Percentiles rank a stretch among this genome's conserved stretches.
Evolutionary conservation across 1,284 basidiomycete genomes (phyloP).

Genomic region (Leccinum huronense): DNA sequence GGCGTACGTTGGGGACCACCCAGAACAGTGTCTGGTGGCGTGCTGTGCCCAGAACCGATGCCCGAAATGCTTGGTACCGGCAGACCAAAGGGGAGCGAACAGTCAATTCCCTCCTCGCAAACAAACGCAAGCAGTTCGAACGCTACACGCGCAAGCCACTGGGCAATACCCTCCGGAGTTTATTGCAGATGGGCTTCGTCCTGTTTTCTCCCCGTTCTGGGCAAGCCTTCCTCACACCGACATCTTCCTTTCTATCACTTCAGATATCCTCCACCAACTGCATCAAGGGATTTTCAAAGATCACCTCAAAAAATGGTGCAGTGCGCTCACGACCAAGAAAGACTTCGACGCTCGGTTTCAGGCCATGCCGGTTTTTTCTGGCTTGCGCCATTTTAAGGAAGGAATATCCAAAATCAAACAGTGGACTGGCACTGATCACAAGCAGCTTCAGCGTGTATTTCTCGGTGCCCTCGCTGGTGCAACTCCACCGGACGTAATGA

Average conservation of each 20-base stretch:
- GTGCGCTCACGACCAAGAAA: not conserved
- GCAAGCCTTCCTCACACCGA: not conserved
- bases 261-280: not conserved
- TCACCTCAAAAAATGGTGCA: conserved; percentile 2
- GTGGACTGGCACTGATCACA: conserved; percentile 1
- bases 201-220: conserved; percentile 4
- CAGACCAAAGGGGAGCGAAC: not conserved
- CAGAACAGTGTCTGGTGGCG: conserved; percentile 13
- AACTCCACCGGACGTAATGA: not conserved
- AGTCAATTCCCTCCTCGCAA: not conserved
- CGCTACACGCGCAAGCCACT: not conserved
- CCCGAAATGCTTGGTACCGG: conserved; percentile 12
- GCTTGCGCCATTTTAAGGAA: not conserved
- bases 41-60: conserved; percentile 25
- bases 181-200: not conserved
- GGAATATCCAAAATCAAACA: conserved; percentile 1
- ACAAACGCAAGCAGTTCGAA: not conserved
- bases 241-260: not conserved
- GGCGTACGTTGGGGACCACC: not conserved
- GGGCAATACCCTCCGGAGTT: not conserved
- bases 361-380: not conserved
- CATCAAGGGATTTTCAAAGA: conserved; percentile 9
- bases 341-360: not conserved
- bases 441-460: not conserved
- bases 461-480: not conserved